Evolutionary conservation across 441 rosid species (phyloP).

Genomic region (Adansonia rubrostipa): DNA sequence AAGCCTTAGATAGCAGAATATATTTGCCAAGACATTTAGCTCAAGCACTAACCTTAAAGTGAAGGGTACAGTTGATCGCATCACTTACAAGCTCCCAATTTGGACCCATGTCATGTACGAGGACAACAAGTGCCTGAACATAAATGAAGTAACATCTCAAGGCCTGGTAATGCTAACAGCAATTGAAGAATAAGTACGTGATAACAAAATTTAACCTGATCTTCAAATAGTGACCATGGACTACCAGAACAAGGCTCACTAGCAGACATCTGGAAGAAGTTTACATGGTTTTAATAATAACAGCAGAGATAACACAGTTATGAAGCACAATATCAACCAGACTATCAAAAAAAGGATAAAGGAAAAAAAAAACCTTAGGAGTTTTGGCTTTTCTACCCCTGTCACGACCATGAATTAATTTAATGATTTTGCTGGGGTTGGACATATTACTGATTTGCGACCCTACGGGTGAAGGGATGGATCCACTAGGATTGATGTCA

Average conservation of each 20-base stretch:
- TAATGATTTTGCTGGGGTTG: constrained; percentile 74
- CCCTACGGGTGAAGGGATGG: constrained; percentile 81
- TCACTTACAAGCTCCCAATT: constrained; percentile 99
- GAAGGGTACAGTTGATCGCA: constrained; percentile 88
- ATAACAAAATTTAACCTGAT: constrained; percentile 65
- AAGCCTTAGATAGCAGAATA: constrained; percentile 19
- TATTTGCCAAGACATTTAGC: constrained; percentile 14
- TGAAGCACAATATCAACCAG: constrained; percentile 24
- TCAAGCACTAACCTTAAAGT: constrained; percentile 71
- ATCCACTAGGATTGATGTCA: constrained; percentile 66
- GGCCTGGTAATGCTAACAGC: constrained; percentile 22
- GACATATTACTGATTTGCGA: constrained; percentile 99
- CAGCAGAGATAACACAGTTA: constrained; percentile 25
- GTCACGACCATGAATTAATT: constrained; percentile 71
- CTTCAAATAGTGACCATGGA: constrained; percentile 96
- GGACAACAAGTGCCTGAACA: constrained; percentile 94
- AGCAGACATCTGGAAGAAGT: constrained; percentile 65
- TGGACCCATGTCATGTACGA: constrained; percentile 99
- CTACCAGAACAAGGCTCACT: constrained; percentile 83
- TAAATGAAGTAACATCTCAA: constrained; percentile 30
- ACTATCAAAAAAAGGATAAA: constrained; percentile 23
- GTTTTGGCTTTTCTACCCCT: constrained; percentile 79
- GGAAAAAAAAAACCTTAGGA: constrained; percentile 61
- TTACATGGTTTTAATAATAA: constrained; percentile 30
- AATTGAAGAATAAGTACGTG: constrained; percentile 21